Evolutionary conservation across 345 rosid genomes (phyloP), one percentile per base, ranked within the genome.

Genomic region (Populus deltoides): DNA sequence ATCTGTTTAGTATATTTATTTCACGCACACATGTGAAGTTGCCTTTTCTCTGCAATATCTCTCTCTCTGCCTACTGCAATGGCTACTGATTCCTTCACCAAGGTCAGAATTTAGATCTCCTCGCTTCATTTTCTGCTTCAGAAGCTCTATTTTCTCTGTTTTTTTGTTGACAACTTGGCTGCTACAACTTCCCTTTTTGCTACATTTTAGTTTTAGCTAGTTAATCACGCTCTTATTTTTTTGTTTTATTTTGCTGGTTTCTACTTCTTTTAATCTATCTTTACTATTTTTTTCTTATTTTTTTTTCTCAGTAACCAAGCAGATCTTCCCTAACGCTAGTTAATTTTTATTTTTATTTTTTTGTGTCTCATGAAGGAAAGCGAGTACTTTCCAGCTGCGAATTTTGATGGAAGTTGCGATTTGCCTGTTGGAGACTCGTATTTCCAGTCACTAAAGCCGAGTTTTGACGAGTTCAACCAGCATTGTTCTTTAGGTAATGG

Each of bases 401-500:
- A 65, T 75, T 47, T 80, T 73, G 86, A 77, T 63, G 80, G 81
- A 45, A 85, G 69, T 70, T 72, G 79, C 71, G 85, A 77, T 80
- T 29, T 75, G 35, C 77, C 85, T 49, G 82, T 77, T 47, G 81
- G 62, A 61, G 75, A 70, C 68, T 81, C 89, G 3, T 85, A 83
- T 77, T 84, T 84, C 66, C 83, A 81, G 81, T 79, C 86, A 77
- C 27, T 68, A 41, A 71, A 87, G 65, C 85, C 90, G 2, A 82
- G 83, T 73, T 87, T 81, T 59, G 86, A 84, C 35, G 86, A 87
- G 72, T 78, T 49, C 72, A 63, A 72, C 38, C 81, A 73, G 18
- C 86, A 78, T 70, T 85, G 87, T 76, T 81, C 88, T 74, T 76
- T 87, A 18, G 89, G 87, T 86, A 82, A 47, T 33, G 43, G 45